Conservation (phyloP, 768 basidiomycete species). For the Mycena alexandri region DNA sequence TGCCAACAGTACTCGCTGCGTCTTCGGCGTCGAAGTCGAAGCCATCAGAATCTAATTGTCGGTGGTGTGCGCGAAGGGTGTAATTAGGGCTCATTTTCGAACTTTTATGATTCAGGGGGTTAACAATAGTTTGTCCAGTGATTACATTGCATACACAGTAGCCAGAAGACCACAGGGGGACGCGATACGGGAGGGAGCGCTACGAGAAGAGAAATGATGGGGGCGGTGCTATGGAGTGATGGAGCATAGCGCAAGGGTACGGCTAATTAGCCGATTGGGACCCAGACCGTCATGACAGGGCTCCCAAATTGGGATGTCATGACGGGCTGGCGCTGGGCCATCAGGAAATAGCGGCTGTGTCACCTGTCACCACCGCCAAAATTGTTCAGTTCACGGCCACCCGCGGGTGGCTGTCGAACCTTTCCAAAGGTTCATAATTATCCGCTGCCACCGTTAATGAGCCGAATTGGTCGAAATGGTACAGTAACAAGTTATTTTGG, state of each 20-base stretch:
- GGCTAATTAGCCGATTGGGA: too few relatives aligned
- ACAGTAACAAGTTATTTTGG: too few relatives aligned
- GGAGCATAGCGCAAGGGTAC: not conserved
- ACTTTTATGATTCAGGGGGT: not conserved
- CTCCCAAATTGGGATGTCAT: constrained; percentile 22
- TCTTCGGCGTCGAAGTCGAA: constrained; percentile 13
- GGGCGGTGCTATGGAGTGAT: constrained; percentile 1
- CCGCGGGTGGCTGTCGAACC: too few relatives aligned
- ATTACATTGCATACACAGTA: constrained; percentile 1
- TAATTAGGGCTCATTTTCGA: constrained; percentile 12
- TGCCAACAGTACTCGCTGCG: constrained; percentile 3
- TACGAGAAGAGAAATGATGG: not conserved
- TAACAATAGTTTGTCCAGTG: not conserved
- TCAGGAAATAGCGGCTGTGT: too few relatives aligned
- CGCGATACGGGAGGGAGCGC: not conserved
- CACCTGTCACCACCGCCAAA: too few relatives aligned
- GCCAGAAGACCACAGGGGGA: not conserved
- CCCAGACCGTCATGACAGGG: not conserved
- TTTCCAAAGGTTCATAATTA: too few relatives aligned
- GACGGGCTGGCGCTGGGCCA: constrained; percentile 10
- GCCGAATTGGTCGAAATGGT: too few relatives aligned
- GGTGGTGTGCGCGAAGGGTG: not conserved
- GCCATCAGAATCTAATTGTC: constrained; percentile 12
- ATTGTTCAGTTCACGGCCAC: too few relatives aligned
- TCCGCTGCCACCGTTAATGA: too few relatives aligned